A percentile compares a stretch with the other conserved stretches of the same genome.
Conservation (phyloP, 345 rosid species). For the Eucalyptus pauciflora region DNA sequence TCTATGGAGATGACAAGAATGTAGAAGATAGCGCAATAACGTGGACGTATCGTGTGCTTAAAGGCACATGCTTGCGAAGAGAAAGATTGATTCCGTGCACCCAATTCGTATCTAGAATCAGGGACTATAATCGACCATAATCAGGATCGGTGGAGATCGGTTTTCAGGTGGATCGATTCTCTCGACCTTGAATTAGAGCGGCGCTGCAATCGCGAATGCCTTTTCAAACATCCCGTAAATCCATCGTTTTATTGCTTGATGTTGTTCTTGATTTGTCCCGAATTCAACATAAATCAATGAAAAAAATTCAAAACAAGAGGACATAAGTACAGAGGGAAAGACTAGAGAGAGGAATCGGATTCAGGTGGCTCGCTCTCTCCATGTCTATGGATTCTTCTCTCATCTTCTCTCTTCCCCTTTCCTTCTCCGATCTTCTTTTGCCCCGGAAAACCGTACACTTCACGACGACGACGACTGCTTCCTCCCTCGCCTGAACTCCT, state of each 20-base stretch:
- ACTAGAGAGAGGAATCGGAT: not conserved
- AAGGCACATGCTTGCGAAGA: not conserved
- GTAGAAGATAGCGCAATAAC: not conserved
- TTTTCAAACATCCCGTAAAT: not conserved
- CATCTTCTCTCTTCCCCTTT: not conserved
- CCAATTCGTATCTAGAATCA: not conserved
- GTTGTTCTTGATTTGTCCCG: not conserved
- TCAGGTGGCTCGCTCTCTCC: not conserved
- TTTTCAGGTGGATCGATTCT: not conserved
- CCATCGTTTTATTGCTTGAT: not conserved
- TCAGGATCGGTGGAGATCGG: not conserved
- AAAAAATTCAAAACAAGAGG: not conserved
- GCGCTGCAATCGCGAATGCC: not conserved
- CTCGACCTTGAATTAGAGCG: not conserved
- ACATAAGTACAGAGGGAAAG: not conserved
- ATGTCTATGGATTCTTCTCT: not conserved
- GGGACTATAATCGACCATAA: not conserved
- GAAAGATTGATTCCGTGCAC: not conserved
- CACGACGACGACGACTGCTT: not conserved
- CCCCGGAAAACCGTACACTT: not conserved
- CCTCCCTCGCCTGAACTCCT: not conserved
- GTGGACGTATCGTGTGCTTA: not conserved
- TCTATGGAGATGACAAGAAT: not conserved
- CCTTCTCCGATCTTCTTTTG: not conserved
- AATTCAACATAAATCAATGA: not conserved